phyloP scores from a whole-genome alignment of 2,329 filamentous ascomycete genomes.

The Macrophomina phaseolina region DNA sequence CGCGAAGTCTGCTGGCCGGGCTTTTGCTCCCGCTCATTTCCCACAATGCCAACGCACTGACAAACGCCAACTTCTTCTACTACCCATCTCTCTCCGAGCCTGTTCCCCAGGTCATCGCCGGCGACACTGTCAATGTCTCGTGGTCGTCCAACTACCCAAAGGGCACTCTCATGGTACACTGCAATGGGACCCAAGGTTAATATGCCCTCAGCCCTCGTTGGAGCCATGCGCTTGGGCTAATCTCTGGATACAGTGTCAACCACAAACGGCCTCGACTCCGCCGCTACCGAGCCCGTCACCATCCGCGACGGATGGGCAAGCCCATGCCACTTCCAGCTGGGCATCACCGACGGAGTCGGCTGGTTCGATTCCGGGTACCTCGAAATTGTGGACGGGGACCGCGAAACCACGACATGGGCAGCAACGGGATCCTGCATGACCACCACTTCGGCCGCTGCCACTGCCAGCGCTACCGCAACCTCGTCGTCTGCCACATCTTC shows the following conservation, averaged over 20 bases:
- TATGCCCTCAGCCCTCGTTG: neutral
- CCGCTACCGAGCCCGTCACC: neutral
- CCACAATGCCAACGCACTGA: neutral
- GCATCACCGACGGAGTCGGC: neutral
- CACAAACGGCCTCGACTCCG: neutral
- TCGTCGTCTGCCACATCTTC: neutral
- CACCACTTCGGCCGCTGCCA: neutral
- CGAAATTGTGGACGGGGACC: neutral
- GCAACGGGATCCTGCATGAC: neutral
- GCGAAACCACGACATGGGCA: neutral
- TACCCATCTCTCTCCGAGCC: neutral
- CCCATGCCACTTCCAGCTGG: conserved; percentile 2
- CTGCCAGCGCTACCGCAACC: neutral
- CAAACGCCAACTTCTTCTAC: conserved; percentile 4
- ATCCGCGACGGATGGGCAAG: neutral
- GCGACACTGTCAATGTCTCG: conserved; percentile 7
- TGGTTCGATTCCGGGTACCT: neutral
- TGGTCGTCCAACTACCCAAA: neutral
- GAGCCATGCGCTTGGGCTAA: neutral
- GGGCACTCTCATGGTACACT: neutral
- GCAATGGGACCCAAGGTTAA: neutral
- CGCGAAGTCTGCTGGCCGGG: neutral
- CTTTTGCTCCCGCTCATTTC: neutral
- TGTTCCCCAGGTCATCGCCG: neutral
- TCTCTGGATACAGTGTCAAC: neutral